Evolutionary conservation across 306 rosid genomes (phyloP).

Genomic region (Ziziphus jujuba): DNA sequence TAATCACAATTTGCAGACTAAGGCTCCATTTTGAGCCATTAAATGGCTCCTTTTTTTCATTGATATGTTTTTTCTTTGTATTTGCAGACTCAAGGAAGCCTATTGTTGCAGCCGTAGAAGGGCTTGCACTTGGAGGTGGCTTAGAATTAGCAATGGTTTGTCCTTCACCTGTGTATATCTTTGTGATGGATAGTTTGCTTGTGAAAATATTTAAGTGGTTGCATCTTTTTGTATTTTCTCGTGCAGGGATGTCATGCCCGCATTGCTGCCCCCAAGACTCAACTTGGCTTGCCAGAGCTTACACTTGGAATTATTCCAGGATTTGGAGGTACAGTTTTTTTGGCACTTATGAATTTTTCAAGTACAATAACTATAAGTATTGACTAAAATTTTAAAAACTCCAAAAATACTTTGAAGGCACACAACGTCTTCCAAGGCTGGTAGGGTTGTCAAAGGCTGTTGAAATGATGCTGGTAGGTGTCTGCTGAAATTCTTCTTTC

Average conservation of each 20-base stretch:
- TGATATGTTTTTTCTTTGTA: slow-evolving; percentile 3
- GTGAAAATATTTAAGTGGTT: slow-evolving; percentile 1
- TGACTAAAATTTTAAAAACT: slow-evolving; percentile 29
- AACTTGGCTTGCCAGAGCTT: slow-evolving; percentile 92
- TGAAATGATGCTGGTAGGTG: slow-evolving; percentile 90
- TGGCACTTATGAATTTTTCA: slow-evolving; percentile 13
- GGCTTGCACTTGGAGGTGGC: slow-evolving; percentile 99
- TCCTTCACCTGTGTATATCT: slow-evolving; percentile 4
- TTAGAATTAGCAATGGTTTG: slow-evolving; percentile 93
- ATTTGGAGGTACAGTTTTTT: slow-evolving; percentile 71
- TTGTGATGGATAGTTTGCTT: slow-evolving; percentile 7
- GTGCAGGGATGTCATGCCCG: slow-evolving; percentile 94
- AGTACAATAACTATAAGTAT: slow-evolving; percentile 8
- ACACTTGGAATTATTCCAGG: slow-evolving; percentile 94
- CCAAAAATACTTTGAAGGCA: slow-evolving; percentile 55
- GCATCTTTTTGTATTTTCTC: slow-evolving; percentile 11
- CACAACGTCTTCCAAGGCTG: slow-evolving; percentile 99
- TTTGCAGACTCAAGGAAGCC: slow-evolving; percentile 84
- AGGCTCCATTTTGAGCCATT: not conserved
- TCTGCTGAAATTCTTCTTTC: not conserved
- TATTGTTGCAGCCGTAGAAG: slow-evolving; percentile 85
- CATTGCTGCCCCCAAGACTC: slow-evolving; percentile 77
- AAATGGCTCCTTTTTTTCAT: not conserved
- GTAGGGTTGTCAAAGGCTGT: slow-evolving; percentile 74
- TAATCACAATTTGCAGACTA: not conserved